Base-by-base conservation (phyloP, 2,329 filamentous ascomycete species). In the Thielaviopsis euricoi region DNA sequence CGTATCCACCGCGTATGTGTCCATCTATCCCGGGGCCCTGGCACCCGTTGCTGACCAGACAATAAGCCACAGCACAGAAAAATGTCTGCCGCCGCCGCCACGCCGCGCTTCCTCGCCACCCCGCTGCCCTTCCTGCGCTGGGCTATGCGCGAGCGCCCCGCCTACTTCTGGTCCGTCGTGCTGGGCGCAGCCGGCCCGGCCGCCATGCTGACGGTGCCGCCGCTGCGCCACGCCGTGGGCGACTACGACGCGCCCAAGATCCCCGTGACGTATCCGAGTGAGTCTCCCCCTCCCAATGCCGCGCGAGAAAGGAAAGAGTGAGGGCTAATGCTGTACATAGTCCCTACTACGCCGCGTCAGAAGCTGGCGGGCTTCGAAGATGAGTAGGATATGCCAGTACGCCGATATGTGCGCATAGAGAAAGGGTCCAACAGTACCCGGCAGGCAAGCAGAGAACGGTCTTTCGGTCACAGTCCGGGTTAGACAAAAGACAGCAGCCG, bases 251-350 rank as follows among this genome's bases (percentile, higher is more conserved):
- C 85, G 62, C 74, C 80, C 62, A 80, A 76, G 59, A 83, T 97
- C 63, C 93, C 93, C 33, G 74, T 90, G 71, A 94, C 89, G 69
- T 98, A 97, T 76, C 93, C 93, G 61, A 81, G 91, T 97, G 80
- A 70, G 88, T 33, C 9, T 5, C 3, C n/a, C n/a, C n/a, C n/a
- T n/a, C n/a, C n/a, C 29, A 33, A 33, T 2, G 29, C 29, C 7
- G 9, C n/a, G n/a, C n/a, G n/a, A n/a, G n/a, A n/a, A n/a, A n/a
- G n/a, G n/a, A n/a, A n/a, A n/a, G n/a, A n/a, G n/a, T n/a, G n/a
- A n/a, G n/a, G 7, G 62, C 65, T 67, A 62, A 68, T 29, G 2
- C 5, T 29, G 60, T 29, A 54, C 58, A 26, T 62, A 83, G 80
- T 83, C 57, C 81, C 81, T 15, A 64, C 72, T 13, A 77, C 76